Percentiles rank a stretch among this genome's conserved stretches.
phyloP scores from a whole-genome alignment of 345 rosid species.

The Camelina laxa region DNA sequence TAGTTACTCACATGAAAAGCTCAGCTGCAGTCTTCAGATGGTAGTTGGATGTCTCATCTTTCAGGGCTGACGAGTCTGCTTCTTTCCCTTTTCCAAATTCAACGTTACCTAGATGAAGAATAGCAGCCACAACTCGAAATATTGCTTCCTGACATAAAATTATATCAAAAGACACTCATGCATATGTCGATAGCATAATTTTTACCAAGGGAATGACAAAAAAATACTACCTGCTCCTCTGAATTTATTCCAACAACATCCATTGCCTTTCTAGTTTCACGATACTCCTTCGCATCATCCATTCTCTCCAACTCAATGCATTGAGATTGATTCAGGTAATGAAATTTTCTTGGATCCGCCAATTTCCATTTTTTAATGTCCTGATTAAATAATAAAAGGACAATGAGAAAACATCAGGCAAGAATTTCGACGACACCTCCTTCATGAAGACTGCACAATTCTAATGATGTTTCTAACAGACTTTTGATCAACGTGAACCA shows the following conservation, averaged over 20 bases:
- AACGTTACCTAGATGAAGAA: constrained; percentile 94
- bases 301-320: constrained; percentile 82
- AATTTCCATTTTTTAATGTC: constrained; percentile 73
- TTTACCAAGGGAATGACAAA: constrained; percentile 3
- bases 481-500: constrained; percentile 18
- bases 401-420: not conserved
- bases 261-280: constrained; percentile 88
- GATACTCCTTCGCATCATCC: constrained; percentile 87
- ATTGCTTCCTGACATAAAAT: constrained; percentile 68
- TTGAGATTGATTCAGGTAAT: constrained; percentile 90
- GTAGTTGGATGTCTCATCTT: constrained; percentile 83
- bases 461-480: constrained; percentile 5
- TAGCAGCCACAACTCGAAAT: constrained; percentile 91
- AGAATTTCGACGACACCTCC: not conserved
- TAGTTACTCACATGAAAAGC: constrained; percentile 68
- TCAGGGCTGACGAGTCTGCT: constrained; percentile 87
- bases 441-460: constrained; percentile 30
- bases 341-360: constrained; percentile 83
- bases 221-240: constrained; percentile 78
- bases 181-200: constrained; percentile 5
- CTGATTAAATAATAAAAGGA: constrained; percentile 47
- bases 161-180: constrained; percentile 19
- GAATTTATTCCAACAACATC: constrained; percentile 88
- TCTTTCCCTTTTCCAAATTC: constrained; percentile 92
- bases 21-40: constrained; percentile 91